Base-by-base conservation (phyloP, 2,329 filamentous ascomycete species). In the Neoscytalidium dimidiatum region DNA sequence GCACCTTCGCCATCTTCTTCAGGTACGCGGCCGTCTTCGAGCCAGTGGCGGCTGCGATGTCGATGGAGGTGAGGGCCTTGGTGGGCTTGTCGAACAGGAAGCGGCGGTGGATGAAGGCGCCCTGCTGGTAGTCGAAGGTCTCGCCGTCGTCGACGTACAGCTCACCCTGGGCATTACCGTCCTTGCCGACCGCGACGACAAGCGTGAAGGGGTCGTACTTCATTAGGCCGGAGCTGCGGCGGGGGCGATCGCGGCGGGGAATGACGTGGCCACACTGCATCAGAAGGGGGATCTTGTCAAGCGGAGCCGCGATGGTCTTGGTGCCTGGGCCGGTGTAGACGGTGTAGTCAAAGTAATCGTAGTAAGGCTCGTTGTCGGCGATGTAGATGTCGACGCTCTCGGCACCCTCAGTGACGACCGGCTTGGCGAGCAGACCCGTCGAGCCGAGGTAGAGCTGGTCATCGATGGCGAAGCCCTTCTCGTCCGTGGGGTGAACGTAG, bases 221-320 rank as follows among this genome's bases (percentile, higher is more conserved):
- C 95, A 98, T 98, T 51, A 97, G 83, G 21, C 91, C 89, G 65
- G 88, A 91, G 65, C 92, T 96, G 66, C 94, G 88, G 64, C 95
- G 88, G 3, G 94, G 93, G 26, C 89, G 88, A 73, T 99, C 95
- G 69, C 94, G 92, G 65, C 95, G 91, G 2, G 94, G 90, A 72
- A 98, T 89, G 71, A 99, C 90, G 76, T 98, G 92, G 1, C 95
- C 95, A 52, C 92, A 94, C 70, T 91, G 92, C 90, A 98, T 95
- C 49, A 99, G 83, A 14, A 99, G 80, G 0, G 95, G 94, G 19
- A 97, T 91, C 71, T 90, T 92, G 64, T 97, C 91, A 3, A 98
- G 83, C 0, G 94, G 92, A 0, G 94, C 92, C 1, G 86, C 79
- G 41, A 97, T 82, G 0, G 86, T 90, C 67, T 92, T 83, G 76